phyloP scores from a whole-genome alignment of 108 stramenopile genomes.

The Skeletonema menzelii region DNA sequence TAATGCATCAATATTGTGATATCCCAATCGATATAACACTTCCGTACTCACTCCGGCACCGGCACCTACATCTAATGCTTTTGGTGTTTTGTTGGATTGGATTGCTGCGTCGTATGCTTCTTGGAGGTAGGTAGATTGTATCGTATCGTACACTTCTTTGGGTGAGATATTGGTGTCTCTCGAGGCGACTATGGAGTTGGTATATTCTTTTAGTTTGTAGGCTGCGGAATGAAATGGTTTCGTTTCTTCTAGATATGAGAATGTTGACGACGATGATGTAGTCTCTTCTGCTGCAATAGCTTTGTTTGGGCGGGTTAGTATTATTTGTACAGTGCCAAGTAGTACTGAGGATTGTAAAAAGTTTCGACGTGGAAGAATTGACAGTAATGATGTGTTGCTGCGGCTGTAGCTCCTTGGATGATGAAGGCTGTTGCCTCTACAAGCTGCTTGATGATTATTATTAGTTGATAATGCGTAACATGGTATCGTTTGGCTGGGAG shows the following conservation, averaged over 20 bases:
- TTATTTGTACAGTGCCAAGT: not conserved
- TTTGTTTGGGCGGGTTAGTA: not conserved
- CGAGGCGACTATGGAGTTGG: constrained; percentile 79
- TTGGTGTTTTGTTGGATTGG: not conserved
- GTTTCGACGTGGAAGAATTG: not conserved
- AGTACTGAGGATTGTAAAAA: not conserved
- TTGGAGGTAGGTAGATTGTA: constrained; percentile 39
- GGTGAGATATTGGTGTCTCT: constrained; percentile 88
- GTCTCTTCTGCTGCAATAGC: not conserved
- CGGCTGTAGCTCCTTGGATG: not conserved
- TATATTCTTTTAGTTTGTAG: constrained; percentile 57
- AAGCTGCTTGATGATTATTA: not conserved
- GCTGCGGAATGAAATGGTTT: constrained; percentile 46
- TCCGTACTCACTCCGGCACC: constrained; percentile 86
- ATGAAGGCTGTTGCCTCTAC: not conserved
- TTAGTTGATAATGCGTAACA: too few species aligned
- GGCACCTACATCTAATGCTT: constrained; percentile 80
- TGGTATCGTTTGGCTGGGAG: too few species aligned
- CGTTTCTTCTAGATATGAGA: not conserved
- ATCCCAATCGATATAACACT: constrained; percentile 74
- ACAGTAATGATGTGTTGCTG: not conserved
- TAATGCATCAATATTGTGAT: constrained; percentile 69
- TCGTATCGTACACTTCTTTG: constrained; percentile 79
- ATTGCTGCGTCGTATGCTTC: constrained; percentile 8
- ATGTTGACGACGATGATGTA: not conserved